Base-by-base conservation (phyloP, 345 rosid species). In the Theobroma cacao region DNA sequence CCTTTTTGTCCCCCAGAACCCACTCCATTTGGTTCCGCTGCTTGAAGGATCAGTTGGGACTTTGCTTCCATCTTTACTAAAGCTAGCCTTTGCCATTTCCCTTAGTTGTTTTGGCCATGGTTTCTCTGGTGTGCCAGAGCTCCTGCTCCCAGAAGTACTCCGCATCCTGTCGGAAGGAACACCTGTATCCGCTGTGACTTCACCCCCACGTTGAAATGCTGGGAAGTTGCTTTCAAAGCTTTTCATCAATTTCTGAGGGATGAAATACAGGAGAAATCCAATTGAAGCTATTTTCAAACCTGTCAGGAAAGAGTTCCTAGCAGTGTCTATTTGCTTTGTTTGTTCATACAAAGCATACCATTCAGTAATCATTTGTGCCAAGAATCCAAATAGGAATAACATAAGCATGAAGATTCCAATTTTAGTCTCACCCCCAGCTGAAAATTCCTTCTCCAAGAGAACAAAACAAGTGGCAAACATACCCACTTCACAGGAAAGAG, bases 21-120 rank as follows among this genome's bases (percentile, higher is more conserved):
- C 96, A 48, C 92, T 92, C 99, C 91, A 91, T 75, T 87, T 93
- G 1, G 90, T 73, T 10, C 53, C 74, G 75, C 98, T 93, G 53
- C 84, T 88, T 0, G 99, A 93, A 66, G 98, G 99, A 86, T 92
- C 98, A 26, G 40, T 86, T 2, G 92, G 82, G 74, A 52, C 78
- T 68, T 75, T 87, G 64, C 83, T 79, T 78, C 89, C 87, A 41
- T 90, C 95, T 84, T 64, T 86, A 3, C 82, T 91, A 62, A 93
- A 93, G 88, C 99, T 91, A 7, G 93, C 90, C 83, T 84, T 92
- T 30, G 97, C 97, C 89, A 92, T 34, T 73, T 93, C 96, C 75
- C 97, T 82, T 20, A 92, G 89, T 66, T 93, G 98, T 86, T 82
- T 89, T 48, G 77, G 64, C 97, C 96, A 87, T 30, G 94, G 90